Evolutionary conservation across 306 rosid species (phyloP).

Genomic region (Abrus precatorius): DNA sequence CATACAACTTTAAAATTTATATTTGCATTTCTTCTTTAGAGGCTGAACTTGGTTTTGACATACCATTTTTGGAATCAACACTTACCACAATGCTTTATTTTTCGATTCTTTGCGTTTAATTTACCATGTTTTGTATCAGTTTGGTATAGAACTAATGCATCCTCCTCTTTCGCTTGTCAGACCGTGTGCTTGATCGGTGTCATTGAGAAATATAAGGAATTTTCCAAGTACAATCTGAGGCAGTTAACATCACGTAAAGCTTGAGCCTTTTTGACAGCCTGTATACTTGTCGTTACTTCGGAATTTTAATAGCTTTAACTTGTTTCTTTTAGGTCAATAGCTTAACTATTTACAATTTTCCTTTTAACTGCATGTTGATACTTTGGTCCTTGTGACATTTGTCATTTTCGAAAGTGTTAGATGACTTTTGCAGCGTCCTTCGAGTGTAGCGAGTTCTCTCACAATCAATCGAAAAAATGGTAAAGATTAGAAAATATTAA

Average conservation of each 20-base stretch:
- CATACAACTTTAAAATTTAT: neutral
- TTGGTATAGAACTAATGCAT: constrained; percentile 29
- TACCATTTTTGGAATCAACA: neutral
- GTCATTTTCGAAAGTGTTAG: neutral
- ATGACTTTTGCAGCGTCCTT: constrained; percentile 27
- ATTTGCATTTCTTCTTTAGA: neutral
- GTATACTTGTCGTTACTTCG: neutral
- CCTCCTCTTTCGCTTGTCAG: constrained; percentile 55
- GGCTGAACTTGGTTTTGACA: neutral
- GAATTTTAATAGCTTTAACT: neutral
- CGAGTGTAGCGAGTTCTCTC: constrained; percentile 11
- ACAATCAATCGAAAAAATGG: no score
- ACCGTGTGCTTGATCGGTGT: constrained; percentile 95
- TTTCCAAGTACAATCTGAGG: constrained; percentile 89
- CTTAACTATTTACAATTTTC: neutral
- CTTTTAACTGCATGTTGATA: neutral
- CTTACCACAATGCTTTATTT: constrained; percentile 4
- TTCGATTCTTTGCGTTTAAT: neutral
- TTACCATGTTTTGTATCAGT: neutral
- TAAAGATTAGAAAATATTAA: no score
- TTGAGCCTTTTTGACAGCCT: constrained; percentile 40
- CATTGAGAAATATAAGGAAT: constrained; percentile 81
- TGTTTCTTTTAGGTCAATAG: no score
- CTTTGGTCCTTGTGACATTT: neutral
- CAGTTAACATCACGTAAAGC: constrained; percentile 77